These are phyloP conservation scores for Truncatella angustata DNA, from an alignment of 2,329 filamentous ascomycete genomes.

Conservation along the genomic window DNA sequence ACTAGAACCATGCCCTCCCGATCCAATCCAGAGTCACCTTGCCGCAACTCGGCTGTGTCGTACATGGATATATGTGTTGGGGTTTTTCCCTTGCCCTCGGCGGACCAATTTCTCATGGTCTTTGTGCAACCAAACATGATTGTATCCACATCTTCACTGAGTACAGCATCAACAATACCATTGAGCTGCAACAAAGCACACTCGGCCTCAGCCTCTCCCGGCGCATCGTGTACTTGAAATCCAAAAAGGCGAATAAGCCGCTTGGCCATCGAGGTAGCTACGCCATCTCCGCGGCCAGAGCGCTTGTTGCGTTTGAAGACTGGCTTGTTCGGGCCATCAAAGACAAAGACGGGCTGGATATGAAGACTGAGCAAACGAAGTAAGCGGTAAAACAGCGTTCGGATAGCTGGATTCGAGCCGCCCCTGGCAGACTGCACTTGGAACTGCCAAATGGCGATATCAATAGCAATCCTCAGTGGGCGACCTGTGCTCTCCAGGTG, in stretches of 20 bases:
- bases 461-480: slow-evolving; percentile 84
- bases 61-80: slow-evolving; percentile 89
- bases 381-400: slow-evolving; percentile 90
- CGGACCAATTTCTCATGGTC: slow-evolving; percentile 80
- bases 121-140: slow-evolving; percentile 91
- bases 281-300: slow-evolving; percentile 61
- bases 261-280: slow-evolving; percentile 76
- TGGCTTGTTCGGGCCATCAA: slow-evolving; percentile 83
- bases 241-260: slow-evolving; percentile 81
- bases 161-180: slow-evolving; percentile 85
- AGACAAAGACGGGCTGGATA: slow-evolving; percentile 87
- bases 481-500: slow-evolving; percentile 68
- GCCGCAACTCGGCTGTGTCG: slow-evolving; percentile 54
- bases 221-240: slow-evolving; percentile 80
- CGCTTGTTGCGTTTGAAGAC: slow-evolving; percentile 85
- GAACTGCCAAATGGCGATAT: slow-evolving; percentile 97
- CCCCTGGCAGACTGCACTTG: slow-evolving; percentile 84
- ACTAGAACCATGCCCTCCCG: slow-evolving; percentile 90
- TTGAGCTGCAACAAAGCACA: slow-evolving; percentile 81
- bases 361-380: slow-evolving; percentile 72
- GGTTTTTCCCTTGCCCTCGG: slow-evolving; percentile 64
- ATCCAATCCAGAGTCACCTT: slow-evolving; percentile 62
- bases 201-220: slow-evolving; percentile 94
- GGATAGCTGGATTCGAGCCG: slow-evolving; percentile 83
- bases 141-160: slow-evolving; percentile 96